phyloP scores from a whole-genome alignment of 257 asterid species.

The Nicotiana noctiflora region DNA sequence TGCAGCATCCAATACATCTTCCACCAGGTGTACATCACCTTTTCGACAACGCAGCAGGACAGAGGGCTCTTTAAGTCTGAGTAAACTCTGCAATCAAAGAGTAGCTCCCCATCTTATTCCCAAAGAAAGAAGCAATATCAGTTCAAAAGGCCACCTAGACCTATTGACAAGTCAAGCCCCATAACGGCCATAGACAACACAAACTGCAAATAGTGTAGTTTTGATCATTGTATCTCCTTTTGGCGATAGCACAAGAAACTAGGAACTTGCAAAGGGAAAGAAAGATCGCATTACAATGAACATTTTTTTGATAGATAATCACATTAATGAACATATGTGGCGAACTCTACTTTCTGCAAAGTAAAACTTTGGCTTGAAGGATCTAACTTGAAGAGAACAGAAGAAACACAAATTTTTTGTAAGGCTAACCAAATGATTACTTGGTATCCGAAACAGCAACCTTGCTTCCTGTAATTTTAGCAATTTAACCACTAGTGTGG shows the following conservation, averaged over 20 bases:
- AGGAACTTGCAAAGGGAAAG: not conserved
- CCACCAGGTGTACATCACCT: conserved; percentile 47
- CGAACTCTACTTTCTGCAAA: not conserved
- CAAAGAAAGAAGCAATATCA: not conserved
- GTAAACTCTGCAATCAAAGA: conserved; percentile 51
- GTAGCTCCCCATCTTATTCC: not conserved
- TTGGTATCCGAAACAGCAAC: not conserved
- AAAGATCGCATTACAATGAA: not conserved
- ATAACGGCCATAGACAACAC: not conserved
- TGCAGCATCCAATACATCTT: conserved; percentile 52
- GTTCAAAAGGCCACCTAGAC: not conserved
- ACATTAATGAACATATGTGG: not conserved
- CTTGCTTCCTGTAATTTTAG: not conserved
- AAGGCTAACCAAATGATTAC: not conserved
- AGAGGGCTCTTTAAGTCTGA: conserved; percentile 92
- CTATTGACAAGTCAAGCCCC: not conserved
- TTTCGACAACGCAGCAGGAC: conserved; percentile 78
- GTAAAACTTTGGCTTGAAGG: not conserved
- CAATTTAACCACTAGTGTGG: not conserved
- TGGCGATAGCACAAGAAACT: not conserved
- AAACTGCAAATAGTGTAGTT: not conserved
- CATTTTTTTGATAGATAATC: no score
- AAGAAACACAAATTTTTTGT: not conserved
- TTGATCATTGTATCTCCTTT: not conserved
- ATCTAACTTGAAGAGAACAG: not conserved